These are phyloP conservation scores for Fusarium bactridioides DNA, from an alignment of 2,329 filamentous ascomycete genomes.

Conservation along the genomic window DNA sequence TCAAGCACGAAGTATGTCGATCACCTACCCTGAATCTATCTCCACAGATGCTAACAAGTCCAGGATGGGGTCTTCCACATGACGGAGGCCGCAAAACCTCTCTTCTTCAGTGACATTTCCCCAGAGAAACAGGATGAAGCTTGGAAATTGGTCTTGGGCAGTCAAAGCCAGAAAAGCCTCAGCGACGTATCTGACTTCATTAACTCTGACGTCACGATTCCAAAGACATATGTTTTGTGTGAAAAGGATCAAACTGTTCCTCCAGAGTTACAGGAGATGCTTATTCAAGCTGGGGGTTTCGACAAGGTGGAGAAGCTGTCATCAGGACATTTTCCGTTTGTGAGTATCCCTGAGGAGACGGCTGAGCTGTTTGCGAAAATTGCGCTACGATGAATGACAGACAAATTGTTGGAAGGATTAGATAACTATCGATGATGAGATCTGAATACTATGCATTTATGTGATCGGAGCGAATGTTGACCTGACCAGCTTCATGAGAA, in stretches of 20 bases:
- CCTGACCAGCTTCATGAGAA: fast-evolving
- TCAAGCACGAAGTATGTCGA: background rate
- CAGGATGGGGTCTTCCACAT: background rate
- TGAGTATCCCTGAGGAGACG: background rate
- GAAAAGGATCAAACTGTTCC: background rate
- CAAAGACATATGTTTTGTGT: background rate
- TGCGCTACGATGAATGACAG: background rate
- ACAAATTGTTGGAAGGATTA: fast-evolving
- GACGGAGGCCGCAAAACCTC: background rate
- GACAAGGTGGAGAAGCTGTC: background rate
- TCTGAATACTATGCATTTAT: fast-evolving
- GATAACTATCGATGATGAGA: fast-evolving
- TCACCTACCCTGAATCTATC: fast-evolving
- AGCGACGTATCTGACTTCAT: background rate
- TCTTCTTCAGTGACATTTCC: background rate
- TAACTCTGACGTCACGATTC: background rate
- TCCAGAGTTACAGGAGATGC: background rate
- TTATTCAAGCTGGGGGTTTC: background rate
- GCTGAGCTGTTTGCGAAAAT: background rate
- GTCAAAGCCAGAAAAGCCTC: background rate
- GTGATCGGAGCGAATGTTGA: background rate
- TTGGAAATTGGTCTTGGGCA: background rate
- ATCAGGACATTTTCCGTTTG: background rate
- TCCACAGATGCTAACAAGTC: fast-evolving
- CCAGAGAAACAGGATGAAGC: background rate